A percentile compares a stretch with the other conserved stretches of the same genome.
Conservation (phyloP, 129 eudicot species). For the Flaveria brownii region DNA sequence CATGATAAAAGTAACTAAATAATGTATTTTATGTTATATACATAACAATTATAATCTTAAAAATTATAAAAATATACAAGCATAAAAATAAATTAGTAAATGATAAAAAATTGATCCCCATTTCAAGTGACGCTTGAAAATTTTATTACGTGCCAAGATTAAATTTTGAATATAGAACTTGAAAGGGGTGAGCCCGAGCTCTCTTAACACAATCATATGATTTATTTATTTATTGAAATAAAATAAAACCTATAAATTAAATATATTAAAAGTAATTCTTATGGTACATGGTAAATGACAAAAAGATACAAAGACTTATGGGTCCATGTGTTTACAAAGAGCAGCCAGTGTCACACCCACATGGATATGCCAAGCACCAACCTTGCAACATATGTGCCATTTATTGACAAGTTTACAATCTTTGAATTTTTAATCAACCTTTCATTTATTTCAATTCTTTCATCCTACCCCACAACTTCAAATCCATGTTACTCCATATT, state of each 20-base stretch:
- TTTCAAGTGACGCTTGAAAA: no score
- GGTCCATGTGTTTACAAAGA: slow-evolving; percentile 39
- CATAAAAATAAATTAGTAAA: no score
- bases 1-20: no score
- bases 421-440: slow-evolving; percentile 21
- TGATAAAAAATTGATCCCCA: no score
- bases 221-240: no score
- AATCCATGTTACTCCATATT: slow-evolving; percentile 32
- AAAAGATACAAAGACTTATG: slow-evolving; percentile 23
- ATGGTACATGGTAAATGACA: slow-evolving; percentile 33
- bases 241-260: slow-evolving; percentile 7
- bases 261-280: slow-evolving; percentile 12
- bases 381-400: slow-evolving; percentile 43
- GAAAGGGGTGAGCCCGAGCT: background rate
- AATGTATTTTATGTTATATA: no score
- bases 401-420: slow-evolving; percentile 28
- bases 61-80: no score
- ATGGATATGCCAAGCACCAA: slow-evolving; percentile 43
- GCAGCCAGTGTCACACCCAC: slow-evolving; percentile 38
- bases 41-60: no score
- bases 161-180: background rate
- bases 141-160: no score
- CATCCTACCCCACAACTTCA: slow-evolving; percentile 32
- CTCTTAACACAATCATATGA: background rate
- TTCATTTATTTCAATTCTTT: slow-evolving; percentile 31